Conservation (phyloP, 2,329 filamentous ascomycete genomes). For the Verticillium albo-atrum region DNA sequence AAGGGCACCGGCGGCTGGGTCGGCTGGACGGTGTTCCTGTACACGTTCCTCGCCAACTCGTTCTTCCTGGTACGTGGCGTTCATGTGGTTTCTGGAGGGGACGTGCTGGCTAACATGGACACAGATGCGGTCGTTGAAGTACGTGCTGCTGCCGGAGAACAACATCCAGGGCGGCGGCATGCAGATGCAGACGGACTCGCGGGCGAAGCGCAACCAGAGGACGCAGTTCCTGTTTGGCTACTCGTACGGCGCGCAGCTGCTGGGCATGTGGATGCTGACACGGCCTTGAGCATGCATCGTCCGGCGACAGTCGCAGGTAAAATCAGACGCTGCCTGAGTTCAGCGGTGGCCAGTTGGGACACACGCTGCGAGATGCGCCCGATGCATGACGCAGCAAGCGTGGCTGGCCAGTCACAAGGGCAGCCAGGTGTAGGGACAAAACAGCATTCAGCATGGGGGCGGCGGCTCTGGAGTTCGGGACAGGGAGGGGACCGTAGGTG, state of each 20-base stretch:
- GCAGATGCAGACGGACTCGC: conserved; percentile 59
- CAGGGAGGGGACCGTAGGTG: background rate
- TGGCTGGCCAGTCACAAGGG: background rate
- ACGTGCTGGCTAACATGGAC: conserved; percentile 15
- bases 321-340: background rate
- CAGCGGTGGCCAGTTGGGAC: no score
- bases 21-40: conserved; percentile 83
- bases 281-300: conserved; percentile 27
- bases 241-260: conserved; percentile 87
- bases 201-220: conserved; percentile 79
- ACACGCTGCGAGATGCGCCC: background rate
- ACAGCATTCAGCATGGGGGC: background rate
- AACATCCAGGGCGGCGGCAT: conserved; percentile 44
- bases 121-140: conserved; percentile 89
- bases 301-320: background rate
- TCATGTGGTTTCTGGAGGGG: no score
- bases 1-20: conserved; percentile 83
- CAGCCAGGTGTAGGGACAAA: no score
- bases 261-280: conserved; percentile 82
- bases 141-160: conserved; percentile 87
- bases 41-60: conserved; percentile 90
- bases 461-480: background rate
- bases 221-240: conserved; percentile 94
- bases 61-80: conserved; percentile 76
- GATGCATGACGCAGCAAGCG: background rate